phyloP scores from a whole-genome alignment of 257 asterid species.

The Agastache rugosa region DNA sequence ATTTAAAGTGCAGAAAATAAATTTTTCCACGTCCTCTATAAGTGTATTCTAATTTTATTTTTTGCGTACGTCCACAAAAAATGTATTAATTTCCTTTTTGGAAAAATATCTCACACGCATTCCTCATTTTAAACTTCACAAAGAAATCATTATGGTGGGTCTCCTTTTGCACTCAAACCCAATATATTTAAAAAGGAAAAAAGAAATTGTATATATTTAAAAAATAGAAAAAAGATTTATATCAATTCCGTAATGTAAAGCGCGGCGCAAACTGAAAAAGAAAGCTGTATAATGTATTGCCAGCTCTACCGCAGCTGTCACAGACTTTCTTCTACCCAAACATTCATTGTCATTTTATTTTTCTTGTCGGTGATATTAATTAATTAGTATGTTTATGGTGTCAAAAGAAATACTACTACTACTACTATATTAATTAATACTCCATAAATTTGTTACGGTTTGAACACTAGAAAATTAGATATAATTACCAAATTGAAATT shows the following conservation, averaged over 20 bases:
- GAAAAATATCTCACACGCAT: too few species aligned
- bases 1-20: not conserved
- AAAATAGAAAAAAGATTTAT: not conserved
- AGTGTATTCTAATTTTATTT: too few species aligned
- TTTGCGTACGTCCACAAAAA: too few species aligned
- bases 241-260: not conserved
- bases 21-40: too few species aligned
- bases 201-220: not conserved
- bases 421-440: not conserved
- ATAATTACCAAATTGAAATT: not conserved
- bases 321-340: conserved; percentile 14
- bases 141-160: too few species aligned
- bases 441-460: not conserved
- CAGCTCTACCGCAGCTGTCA: conserved; percentile 46
- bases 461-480: too few species aligned
- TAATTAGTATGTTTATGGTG: not conserved
- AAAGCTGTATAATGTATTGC: conserved; percentile 28
- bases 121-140: too few species aligned
- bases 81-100: too few species aligned
- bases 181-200: not conserved
- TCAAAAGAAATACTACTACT: not conserved
- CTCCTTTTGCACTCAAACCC: too few species aligned
- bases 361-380: conserved; percentile 32
- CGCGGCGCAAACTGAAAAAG: not conserved
- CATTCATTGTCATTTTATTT: conserved; percentile 23